Base-by-base conservation (phyloP, 768 basidiomycete species). In the Cantharellus anzutake region DNA sequence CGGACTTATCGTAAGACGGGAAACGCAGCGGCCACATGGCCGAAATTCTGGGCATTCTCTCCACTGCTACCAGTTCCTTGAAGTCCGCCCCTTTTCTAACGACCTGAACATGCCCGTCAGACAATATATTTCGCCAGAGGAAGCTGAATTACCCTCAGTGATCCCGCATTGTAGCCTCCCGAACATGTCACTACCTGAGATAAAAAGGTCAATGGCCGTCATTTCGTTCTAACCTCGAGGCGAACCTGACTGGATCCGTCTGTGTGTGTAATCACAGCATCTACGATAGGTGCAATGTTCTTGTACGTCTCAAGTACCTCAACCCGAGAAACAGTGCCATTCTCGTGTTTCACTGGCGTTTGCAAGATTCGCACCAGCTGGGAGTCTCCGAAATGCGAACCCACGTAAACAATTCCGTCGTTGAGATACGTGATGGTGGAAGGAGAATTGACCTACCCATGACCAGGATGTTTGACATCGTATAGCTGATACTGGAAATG, bases 171-270 rank as follows among this genome's bases (percentile, higher is more conserved):
- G 56, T 75, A 76, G 2, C 80, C 84, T 3, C 92, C 92, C 2
- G 88, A 92, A 65, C 86, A 88, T 1, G 89, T 88, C 3, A 94
- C 80, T 48, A 93, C 78, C 68, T 86, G 82, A n/a, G 73, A 75
- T 85, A 50, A 41, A 42, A 37, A 29, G 58, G 20, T 29, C 20
- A 29, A 29, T 29, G 20, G 20, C 20, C 20, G 20, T 29, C 20
- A 29, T 1, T 42, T n/a, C 42, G 34, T 29, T 2, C 42, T 39
- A 0, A 29, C 1, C 20, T 37, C 44, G 4, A 65, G 44, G 29
- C 75, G 40, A 62, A 84, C 83, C 74, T 86, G 82, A 11, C 82
- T 81, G 64, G 77, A 82, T 2, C 76, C 76, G 59, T 89, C 86
- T 2, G 73, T 70, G 68, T 91, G 86, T 3, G 81, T 82, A 29